Evolutionary conservation across 2,329 filamentous ascomycete genomes (phyloP).

Genomic region (Cryphonectria parasitica): DNA sequence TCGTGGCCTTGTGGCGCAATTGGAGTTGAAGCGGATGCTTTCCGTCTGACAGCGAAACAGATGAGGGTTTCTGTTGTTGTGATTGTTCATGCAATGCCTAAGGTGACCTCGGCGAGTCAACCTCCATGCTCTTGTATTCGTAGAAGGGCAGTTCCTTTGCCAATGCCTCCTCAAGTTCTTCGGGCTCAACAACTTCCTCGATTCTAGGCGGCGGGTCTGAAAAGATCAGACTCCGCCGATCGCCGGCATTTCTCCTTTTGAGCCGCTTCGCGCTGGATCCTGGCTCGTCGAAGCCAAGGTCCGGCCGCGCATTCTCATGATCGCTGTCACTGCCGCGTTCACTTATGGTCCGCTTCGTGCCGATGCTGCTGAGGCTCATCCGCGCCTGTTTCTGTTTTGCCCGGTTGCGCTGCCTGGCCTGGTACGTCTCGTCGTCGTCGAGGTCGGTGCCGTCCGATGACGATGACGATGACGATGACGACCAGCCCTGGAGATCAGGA

Average conservation of each 20-base stretch:
- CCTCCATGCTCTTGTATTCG: constrained; percentile 57
- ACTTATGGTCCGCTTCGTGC: constrained; percentile 55
- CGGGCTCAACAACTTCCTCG: constrained; percentile 57
- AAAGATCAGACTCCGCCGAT: constrained; percentile 53
- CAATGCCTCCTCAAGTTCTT: constrained; percentile 45
- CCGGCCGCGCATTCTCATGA: constrained; percentile 44
- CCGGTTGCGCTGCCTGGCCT: constrained; percentile 46
- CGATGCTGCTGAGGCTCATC: constrained; percentile 57
- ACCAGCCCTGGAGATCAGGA: constrained; percentile 39
- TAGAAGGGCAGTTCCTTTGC: constrained; percentile 56
- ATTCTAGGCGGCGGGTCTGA: constrained; percentile 56
- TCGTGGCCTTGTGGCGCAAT: not conserved
- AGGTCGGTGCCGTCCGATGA: constrained; percentile 44
- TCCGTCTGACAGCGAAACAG: not conserved
- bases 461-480: constrained; percentile 42
- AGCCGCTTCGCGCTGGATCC: constrained; percentile 54
- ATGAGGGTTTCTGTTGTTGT: not conserved
- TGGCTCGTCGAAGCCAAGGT: constrained; percentile 44
- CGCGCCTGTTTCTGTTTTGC: constrained; percentile 49
- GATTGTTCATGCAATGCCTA: not conserved
- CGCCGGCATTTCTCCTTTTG: constrained; percentile 47
- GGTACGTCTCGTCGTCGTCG: constrained; percentile 41
- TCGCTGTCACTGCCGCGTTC: constrained; percentile 57
- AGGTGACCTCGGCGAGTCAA: constrained; percentile 44
- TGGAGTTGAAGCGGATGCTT: not conserved